Percentiles rank a stretch among this genome's conserved stretches.
phyloP scores from a whole-genome alignment of 495 filamentous ascomycete genomes.

The Talaromyces trachyspermus region DNA sequence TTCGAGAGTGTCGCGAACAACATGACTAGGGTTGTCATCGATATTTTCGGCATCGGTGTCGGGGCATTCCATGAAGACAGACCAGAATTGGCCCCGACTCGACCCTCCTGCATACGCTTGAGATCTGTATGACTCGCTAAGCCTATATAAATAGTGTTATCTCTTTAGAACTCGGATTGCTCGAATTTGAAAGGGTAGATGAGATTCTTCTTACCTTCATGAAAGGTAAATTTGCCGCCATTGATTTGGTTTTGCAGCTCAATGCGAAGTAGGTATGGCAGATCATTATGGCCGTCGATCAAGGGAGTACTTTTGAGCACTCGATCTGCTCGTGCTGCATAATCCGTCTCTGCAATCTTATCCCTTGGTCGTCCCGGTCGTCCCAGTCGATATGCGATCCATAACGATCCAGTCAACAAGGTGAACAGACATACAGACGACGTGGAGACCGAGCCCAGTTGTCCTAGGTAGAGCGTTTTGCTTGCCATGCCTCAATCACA shows the following conservation, averaged over 20 bases:
- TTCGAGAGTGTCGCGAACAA: conserved; percentile 65
- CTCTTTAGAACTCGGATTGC: conserved; percentile 24
- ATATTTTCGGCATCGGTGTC: conserved; percentile 18
- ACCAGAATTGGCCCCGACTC: conserved; percentile 65
- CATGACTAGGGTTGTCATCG: conserved; percentile 38
- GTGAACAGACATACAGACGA: conserved; percentile 6
- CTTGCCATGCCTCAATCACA: conserved; percentile 5
- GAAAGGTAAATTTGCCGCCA: conserved; percentile 30
- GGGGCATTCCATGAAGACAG: conserved; percentile 64
- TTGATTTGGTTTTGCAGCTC: conserved; percentile 64
- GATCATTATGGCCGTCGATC: conserved; percentile 79
- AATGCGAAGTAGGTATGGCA: conserved; percentile 56
- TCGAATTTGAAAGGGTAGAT: conserved; percentile 49
- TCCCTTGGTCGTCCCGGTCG: no score
- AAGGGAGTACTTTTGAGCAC: conserved; percentile 22
- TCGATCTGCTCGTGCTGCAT: conserved; percentile 3
- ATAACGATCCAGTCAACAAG: conserved; percentile 3
- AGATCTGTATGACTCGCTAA: conserved; percentile 61
- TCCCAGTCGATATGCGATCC: conserved; percentile 6
- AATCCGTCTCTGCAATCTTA: conserved; percentile 3
- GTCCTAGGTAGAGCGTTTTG: conserved; percentile 1
- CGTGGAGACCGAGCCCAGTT: conserved; percentile 1
- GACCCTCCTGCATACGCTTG: conserved; percentile 34
- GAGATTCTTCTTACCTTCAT: conserved; percentile 23
- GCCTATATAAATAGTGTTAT: conserved; percentile 24